Conservation (phyloP, 2,329 filamentous ascomycete genomes). For the Penicillium sp. region DNA sequence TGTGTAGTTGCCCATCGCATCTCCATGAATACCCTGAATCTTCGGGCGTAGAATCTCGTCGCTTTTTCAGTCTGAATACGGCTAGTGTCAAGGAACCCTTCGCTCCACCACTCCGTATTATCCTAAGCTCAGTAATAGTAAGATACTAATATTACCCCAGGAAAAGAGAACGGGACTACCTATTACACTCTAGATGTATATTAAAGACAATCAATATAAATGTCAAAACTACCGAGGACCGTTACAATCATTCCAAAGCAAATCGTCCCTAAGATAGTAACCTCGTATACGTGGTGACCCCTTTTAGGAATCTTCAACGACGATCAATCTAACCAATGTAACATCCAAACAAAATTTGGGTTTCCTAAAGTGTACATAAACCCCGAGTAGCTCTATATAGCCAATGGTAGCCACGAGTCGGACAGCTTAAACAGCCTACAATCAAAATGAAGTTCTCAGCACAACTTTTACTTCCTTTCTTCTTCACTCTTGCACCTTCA, state of each 20-base stretch:
- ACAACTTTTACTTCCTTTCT: slow-evolving; percentile 1
- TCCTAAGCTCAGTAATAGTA: too few species aligned
- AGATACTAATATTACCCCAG: too few species aligned
- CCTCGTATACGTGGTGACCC: neutral
- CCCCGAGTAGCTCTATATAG: neutral
- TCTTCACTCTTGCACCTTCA: neutral
- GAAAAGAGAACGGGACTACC: too few species aligned
- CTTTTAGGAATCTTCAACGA: neutral
- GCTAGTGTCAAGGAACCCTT: too few species aligned
- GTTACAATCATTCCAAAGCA: neutral
- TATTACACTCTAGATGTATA: too few species aligned
- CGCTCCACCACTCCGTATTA: too few species aligned
- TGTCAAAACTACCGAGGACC: neutral
- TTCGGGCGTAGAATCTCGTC: too few species aligned
- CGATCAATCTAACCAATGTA: slow-evolving; percentile 16
- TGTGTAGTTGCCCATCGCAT: too few species aligned
- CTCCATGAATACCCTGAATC: too few species aligned
- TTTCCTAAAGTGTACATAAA: neutral
- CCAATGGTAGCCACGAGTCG: neutral
- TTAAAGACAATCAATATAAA: neutral
- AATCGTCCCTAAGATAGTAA: neutral
- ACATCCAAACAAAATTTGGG: neutral
- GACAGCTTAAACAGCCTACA: neutral
- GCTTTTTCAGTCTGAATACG: too few species aligned
- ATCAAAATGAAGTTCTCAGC: slow-evolving; percentile 4